These are phyloP conservation scores for Amyloporia xantha DNA, from an alignment of 768 basidiomycete genomes.

Conservation along the genomic window DNA sequence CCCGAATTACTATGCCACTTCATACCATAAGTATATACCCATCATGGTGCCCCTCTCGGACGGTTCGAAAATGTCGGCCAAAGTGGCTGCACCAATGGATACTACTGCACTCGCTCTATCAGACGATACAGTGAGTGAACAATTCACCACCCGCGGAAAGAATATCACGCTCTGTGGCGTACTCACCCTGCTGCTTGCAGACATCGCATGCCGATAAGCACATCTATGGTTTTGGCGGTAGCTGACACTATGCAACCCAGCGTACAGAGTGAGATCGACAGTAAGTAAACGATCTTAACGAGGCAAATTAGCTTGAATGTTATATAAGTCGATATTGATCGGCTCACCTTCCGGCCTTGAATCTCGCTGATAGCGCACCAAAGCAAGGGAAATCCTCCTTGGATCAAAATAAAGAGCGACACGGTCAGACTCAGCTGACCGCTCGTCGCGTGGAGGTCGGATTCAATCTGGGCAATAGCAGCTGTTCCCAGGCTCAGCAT, in stretches of 20 bases:
- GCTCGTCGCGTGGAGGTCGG: constrained; percentile 51
- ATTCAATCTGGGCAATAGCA: constrained; percentile 53
- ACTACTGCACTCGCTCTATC: constrained; percentile 48
- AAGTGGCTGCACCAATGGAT: constrained; percentile 66
- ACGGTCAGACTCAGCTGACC: constrained; percentile 61
- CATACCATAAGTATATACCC: constrained; percentile 62
- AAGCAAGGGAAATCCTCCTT: constrained; percentile 58
- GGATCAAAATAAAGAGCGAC: constrained; percentile 64
- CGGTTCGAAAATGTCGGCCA: constrained; percentile 75
- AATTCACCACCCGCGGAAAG: no score
- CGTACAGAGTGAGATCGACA: constrained; percentile 46
- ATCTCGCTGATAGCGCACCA: constrained; percentile 73
- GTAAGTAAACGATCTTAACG: constrained; percentile 44
- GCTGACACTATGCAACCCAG: constrained; percentile 55
- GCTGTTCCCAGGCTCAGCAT: constrained; percentile 34
- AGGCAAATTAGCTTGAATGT: no score
- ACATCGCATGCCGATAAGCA: constrained; percentile 60
- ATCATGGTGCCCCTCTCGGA: constrained; percentile 69
- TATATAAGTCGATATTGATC: constrained; percentile 14
- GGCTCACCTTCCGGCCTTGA: constrained; percentile 68
- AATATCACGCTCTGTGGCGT: not conserved
- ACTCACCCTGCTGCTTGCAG: constrained; percentile 60
- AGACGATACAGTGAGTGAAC: not conserved
- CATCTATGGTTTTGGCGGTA: constrained; percentile 45
- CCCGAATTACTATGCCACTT: no score